A percentile compares a stretch with the other conserved stretches of the same genome.
These are phyloP conservation scores for Cryomyces minteri DNA, from an alignment of 495 filamentous ascomycete genomes.

Conservation along the genomic window DNA sequence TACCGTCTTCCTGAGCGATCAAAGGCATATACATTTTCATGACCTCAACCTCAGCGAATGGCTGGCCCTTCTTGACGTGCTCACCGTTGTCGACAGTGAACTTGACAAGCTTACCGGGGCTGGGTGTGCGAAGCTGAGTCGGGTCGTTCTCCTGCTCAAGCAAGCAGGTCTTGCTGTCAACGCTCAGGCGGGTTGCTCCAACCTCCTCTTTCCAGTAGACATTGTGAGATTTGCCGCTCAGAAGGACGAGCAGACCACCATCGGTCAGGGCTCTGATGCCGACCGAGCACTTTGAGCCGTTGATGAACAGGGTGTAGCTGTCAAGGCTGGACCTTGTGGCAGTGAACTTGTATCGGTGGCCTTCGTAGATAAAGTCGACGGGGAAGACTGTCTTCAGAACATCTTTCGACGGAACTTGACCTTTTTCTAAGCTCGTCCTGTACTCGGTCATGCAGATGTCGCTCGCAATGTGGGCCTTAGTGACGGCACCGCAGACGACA, in stretches of 20 bases:
- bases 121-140: conserved; percentile 86
- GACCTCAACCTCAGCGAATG: conserved; percentile 95
- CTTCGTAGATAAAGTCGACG: conserved; percentile 98
- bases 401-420: conserved; percentile 90
- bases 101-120: conserved; percentile 95
- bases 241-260: conserved; percentile 81
- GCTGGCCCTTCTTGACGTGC: conserved; percentile 81
- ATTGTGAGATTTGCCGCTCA: conserved; percentile 85
- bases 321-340: conserved; percentile 83
- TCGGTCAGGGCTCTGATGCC: conserved; percentile 86
- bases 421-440: conserved; percentile 77
- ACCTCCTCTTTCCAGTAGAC: conserved; percentile 99
- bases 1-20: conserved; percentile 88
- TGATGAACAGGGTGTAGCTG: conserved; percentile 98
- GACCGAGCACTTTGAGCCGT: conserved; percentile 89
- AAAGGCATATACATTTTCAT: conserved; percentile 99
- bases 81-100: conserved; percentile 95
- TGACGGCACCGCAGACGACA: conserved; percentile 83
- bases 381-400: conserved; percentile 96
- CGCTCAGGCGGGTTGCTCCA: conserved; percentile 82
- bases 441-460: conserved; percentile 79
- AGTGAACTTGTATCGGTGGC: conserved; percentile 91
- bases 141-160: conserved; percentile 99
- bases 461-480: conserved; percentile 85
- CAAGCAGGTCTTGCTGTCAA: conserved; percentile 94